phyloP scores from a whole-genome alignment of 2,329 filamentous ascomycete genomes.

The Claviceps maximensis region DNA sequence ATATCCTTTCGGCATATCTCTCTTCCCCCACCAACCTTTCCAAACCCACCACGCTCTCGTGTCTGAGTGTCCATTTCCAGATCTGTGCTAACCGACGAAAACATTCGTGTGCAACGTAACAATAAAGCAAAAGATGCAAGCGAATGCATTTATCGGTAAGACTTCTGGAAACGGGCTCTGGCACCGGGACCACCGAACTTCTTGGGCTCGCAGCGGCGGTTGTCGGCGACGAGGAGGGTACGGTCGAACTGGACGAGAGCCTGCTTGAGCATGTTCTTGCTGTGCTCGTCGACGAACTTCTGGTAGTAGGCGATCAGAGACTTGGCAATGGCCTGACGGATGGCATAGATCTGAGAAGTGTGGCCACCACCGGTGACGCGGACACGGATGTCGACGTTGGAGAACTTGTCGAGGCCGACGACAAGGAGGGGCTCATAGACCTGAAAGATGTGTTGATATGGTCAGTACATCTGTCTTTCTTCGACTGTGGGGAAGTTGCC shows the following conservation, averaged over 20 bases:
- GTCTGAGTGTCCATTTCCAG: not conserved
- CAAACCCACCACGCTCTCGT: not conserved
- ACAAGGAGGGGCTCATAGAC: conserved; percentile 99
- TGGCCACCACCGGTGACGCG: conserved; percentile 95
- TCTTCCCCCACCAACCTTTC: too few species aligned
- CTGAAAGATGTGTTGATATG: conserved; percentile 23
- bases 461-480: not conserved
- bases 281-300: conserved; percentile 99
- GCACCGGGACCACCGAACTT: conserved; percentile 92
- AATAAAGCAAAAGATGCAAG: not conserved
- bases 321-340: conserved; percentile 98
- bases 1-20: not conserved
- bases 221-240: conserved; percentile 96
- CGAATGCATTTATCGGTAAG: conserved; percentile 68
- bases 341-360: conserved; percentile 93
- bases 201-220: conserved; percentile 98
- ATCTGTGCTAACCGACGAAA: conserved; percentile 2
- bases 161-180: conserved; percentile 96
- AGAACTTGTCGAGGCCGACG: conserved; percentile 94
- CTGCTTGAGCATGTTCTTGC: conserved; percentile 99
- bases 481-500: not conserved
- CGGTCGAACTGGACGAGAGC: conserved; percentile 91
- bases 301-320: conserved; percentile 73
- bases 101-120: not conserved
- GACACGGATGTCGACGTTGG: conserved; percentile 92